Evolutionary conservation across 2,329 filamentous ascomycete species (phyloP), one percentile per base, ranked within the genome.

Genomic region (Epichloe aotearoae): DNA sequence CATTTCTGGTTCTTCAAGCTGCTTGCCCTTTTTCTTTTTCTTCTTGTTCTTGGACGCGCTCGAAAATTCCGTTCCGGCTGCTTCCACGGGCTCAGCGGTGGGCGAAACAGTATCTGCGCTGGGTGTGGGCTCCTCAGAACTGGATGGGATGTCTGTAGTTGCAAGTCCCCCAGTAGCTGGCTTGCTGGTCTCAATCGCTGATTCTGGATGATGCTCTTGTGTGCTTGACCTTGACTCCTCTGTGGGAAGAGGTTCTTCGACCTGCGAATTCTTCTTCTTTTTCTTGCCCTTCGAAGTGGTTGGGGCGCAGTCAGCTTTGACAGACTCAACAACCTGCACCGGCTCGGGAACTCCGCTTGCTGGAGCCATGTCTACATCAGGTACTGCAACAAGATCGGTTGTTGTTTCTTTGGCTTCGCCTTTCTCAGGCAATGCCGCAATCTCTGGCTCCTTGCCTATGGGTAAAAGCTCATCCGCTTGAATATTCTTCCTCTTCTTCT

Each of bases 1-100:
- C 14, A 41, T 37, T 48, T 56, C 52, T 12, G 40, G 23, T 7
- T 54, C 47, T 3, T 20, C 46, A 30, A 50, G 15, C n/a, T 50
- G 40, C 38, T 57, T 59, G 42, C 40, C 56, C 53, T 61, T 59
- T 51, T 59, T 61, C 53, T 60, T 60, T 48, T 56, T 59, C 51
- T 60, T 61, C 51, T 59, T 61, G 46, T 50, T 57, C 51, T 53
- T 53, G 10, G 39, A 36, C 23, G n/a, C 34, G n/a, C 19, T 36
- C 5, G 47, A 23, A 30, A 44, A 33, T 12, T 45, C 47, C 36
- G 47, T 12, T 12, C 38, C 34, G 20, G 19, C 33, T 43, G 30
- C 19, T 44, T 47, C 38, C 8, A 26, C 23, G 26, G 23, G 12
- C 26, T 42, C 33, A 39, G 26, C 34, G 7, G 23, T 14, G 34